Evolutionary conservation across 2,329 filamentous ascomycete genomes (phyloP).

Genomic region (Fusarium brachygibbosum): DNA sequence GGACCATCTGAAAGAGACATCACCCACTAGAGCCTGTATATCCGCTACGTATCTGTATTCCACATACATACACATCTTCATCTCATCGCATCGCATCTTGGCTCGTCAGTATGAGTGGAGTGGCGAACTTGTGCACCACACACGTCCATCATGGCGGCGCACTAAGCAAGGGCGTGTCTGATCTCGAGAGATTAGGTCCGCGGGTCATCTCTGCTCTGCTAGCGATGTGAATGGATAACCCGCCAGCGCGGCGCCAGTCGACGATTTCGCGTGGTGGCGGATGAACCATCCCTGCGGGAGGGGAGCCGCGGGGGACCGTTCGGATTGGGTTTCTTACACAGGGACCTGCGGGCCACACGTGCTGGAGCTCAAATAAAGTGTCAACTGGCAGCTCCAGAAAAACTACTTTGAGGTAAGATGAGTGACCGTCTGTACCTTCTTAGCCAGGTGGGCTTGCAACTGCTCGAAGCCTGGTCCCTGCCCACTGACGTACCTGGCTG

Average conservation of each 20-base stretch:
- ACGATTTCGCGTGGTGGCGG: conserved; percentile 47
- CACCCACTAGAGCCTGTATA: conserved; percentile 1
- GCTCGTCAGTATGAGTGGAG: conserved; percentile 28
- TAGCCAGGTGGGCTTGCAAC: neutral
- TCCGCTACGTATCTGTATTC: conserved; percentile 7
- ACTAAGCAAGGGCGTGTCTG: conserved; percentile 49
- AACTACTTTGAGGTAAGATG: conserved; percentile 30
- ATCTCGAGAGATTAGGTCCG: conserved; percentile 50
- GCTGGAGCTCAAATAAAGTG: neutral
- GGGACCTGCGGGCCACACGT: conserved; percentile 27
- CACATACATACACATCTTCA: conserved; percentile 29
- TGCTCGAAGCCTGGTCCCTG: conserved; percentile 33
- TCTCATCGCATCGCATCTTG: conserved; percentile 41
- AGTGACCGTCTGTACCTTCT: neutral
- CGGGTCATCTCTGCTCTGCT: conserved; percentile 42
- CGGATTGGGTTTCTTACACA: conserved; percentile 29
- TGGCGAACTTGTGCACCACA: conserved; percentile 27
- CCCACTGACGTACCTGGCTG: conserved; percentile 48
- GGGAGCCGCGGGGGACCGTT: conserved; percentile 28
- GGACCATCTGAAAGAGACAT: conserved; percentile 8
- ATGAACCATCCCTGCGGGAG: conserved; percentile 42
- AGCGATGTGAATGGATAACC: conserved; percentile 36
- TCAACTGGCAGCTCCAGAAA: neutral
- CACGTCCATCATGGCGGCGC: conserved; percentile 35
- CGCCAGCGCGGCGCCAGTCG: conserved; percentile 45